Evolutionary conservation across 2,329 filamentous ascomycete genomes (phyloP), one percentile per base, ranked within the genome.

Genomic region (Colletotrichum sp.): DNA sequence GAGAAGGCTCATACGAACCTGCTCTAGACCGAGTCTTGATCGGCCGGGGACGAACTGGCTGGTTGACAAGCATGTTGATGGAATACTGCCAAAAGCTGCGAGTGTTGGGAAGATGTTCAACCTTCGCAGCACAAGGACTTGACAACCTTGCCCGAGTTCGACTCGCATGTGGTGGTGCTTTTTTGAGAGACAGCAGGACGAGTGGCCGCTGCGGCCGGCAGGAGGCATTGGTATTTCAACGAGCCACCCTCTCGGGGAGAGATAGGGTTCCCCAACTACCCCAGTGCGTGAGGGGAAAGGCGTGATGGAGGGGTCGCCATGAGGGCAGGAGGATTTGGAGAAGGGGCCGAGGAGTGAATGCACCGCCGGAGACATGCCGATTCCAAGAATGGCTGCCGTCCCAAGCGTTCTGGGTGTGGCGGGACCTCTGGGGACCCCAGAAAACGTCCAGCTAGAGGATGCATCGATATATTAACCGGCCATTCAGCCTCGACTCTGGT

Each of bases 1-100:
- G 21, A 62, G 21, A 33, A 63, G 61, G 66, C 57, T 63, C 33
- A 16, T 27, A 74, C 74, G 47, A 69, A 75, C 74, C 74, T 75
- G 74, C 74, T 76, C 74, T 72, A 13, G 74, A 76, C 59, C 74
- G 69, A 61, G 72, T 76, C 66, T 76, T 76, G 47, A 75, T 68
- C 54, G 74, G 72, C 18, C 73, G 69, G 15, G 74, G 74, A 47
- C 73, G 74, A 13, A 76, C 55, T 27, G 74, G 69, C 36, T 76
- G 73, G 29, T 71, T 72, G 47, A 75, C 73, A 18, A 76, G 72
- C 74, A 76, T 76, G 27, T 16, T 72, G 27, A 36, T 38, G 36
- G 21, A 36, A 13, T 18, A 43, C 34, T n/a, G 29, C 16, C 36
- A 13, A 29, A 27, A 21, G 31, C 9, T 18, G 21, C 31, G 43